phyloP scores from a whole-genome alignment of 2,329 filamentous ascomycete genomes.

The Teratosphaeria zuluensis region DNA sequence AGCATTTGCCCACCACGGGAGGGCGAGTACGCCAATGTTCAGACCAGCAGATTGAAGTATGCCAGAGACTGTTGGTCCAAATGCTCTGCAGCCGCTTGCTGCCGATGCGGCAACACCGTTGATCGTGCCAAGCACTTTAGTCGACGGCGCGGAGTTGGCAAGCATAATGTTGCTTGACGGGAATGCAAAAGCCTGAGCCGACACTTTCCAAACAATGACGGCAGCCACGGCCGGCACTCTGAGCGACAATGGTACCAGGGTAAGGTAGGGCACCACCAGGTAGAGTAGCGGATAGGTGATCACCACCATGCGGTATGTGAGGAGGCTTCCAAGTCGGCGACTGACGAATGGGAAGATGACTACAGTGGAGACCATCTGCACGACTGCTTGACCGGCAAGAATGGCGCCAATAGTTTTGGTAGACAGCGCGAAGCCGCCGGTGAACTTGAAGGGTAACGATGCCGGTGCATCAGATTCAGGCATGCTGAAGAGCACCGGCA shows the following conservation, averaged over 20 bases:
- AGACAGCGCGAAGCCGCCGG: slow-evolving; percentile 72
- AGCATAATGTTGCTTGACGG: slow-evolving; percentile 83
- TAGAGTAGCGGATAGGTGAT: slow-evolving; percentile 82
- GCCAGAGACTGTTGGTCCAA: slow-evolving; percentile 82
- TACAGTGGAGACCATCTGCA: slow-evolving; percentile 79
- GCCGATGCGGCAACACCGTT: slow-evolving; percentile 89
- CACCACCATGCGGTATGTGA: slow-evolving; percentile 72
- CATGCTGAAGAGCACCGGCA: slow-evolving; percentile 84
- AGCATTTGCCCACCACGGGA: slow-evolving; percentile 89
- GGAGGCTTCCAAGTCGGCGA: slow-evolving; percentile 64
- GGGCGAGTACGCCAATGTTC: slow-evolving; percentile 68
- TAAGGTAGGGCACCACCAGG: slow-evolving; percentile 76
- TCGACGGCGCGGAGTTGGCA: slow-evolving; percentile 76
- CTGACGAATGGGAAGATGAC: slow-evolving; percentile 74
- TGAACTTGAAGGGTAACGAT: slow-evolving; percentile 75
- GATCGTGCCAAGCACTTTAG: slow-evolving; percentile 76
- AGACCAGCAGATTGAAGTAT: slow-evolving; percentile 74
- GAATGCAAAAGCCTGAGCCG: slow-evolving; percentile 82
- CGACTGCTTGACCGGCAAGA: slow-evolving; percentile 77
- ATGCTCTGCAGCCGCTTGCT: slow-evolving; percentile 76
- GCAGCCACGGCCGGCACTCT: slow-evolving; percentile 67
- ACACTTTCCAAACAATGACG: slow-evolving; percentile 83
- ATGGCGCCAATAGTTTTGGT: slow-evolving; percentile 81
- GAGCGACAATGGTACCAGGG: slow-evolving; percentile 63
- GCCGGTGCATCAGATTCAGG: slow-evolving; percentile 40